Evolutionary conservation across 2,329 filamentous ascomycete genomes (phyloP).

Genomic region (Fusarium avenaceum): DNA sequence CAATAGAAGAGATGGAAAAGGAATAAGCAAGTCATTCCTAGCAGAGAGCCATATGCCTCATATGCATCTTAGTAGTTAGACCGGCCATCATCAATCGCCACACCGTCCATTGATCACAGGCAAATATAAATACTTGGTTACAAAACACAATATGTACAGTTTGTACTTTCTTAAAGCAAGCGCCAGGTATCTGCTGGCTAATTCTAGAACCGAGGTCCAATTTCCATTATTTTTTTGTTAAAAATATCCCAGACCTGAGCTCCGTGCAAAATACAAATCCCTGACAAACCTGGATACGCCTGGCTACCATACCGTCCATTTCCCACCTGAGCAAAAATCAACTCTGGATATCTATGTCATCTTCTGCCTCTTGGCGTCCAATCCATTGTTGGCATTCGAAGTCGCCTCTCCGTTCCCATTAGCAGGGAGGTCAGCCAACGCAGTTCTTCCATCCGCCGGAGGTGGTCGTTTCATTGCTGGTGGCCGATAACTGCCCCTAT

Average conservation of each 20-base stretch:
- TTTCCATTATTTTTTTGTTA: conserved; percentile 22
- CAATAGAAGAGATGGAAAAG: conserved; percentile 20
- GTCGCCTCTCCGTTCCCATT: conserved; percentile 55
- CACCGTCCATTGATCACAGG: background rate
- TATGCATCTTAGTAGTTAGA: background rate
- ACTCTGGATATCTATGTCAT: conserved; percentile 50
- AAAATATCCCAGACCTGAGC: conserved; percentile 41
- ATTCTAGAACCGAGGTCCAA: conserved; percentile 13
- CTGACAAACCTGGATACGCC: conserved; percentile 35
- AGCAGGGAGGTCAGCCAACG: conserved; percentile 65
- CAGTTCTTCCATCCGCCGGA: conserved; percentile 57
- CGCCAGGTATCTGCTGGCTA: conserved; percentile 3
- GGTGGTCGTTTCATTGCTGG: conserved; percentile 69
- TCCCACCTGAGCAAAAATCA: conserved; percentile 3
- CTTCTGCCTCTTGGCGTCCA: conserved; percentile 68
- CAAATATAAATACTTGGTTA: background rate
- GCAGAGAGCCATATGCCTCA: background rate
- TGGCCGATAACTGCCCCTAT: conserved; percentile 70
- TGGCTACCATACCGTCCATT: conserved; percentile 20
- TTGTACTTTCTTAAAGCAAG: conserved; percentile 15
- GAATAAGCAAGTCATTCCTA: background rate
- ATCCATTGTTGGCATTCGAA: conserved; percentile 43
- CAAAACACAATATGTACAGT: conserved; percentile 6
- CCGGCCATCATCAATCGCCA: background rate
- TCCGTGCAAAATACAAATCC: conserved; percentile 34